Base-by-base conservation (phyloP, 1,284 basidiomycete genomes). In the Tetrapyrgos nigripes region DNA sequence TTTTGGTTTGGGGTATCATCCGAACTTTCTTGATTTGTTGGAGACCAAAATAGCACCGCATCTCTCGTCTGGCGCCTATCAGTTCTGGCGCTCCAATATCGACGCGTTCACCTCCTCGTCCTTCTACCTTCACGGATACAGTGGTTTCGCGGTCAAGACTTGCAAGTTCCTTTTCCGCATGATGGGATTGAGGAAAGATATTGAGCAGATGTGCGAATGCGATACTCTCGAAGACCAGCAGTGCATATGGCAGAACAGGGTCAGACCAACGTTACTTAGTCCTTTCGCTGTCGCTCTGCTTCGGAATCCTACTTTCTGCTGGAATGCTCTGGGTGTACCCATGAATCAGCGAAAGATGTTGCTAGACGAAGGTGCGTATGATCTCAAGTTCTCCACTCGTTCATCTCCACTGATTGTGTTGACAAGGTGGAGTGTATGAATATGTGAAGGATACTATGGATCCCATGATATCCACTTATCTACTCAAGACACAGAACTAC, bases 301-400 rank as follows among this genome's bases (percentile, higher is more conserved):
- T 45, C 84, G 81, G 56, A 87, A 79, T 54, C 85, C 85, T 17
- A 69, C 83, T 35, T 93, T 94, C 73, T 87, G 90, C 61, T 94
- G 92, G 92, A 92, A 92, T 66, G 91, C 91, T 0, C 78, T 93
- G 11, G 91, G 92, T 29, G 91, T 94, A 1, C 92, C 92, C 2
- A 77, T 82, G 65, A 91, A 92, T 70, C 92, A 93, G 75, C 83
- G 87, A 68, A 79, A 84, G 62, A 85, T 84, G 73, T 78, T 90
- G 70, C 69, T 87, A 33, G 62, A 83, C 23, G 88, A 90, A 66
- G 85, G 87, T 3, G 73, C 75, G 5, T 37, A 6, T n/a, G 44
- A 4, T 28, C 29, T 21, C 43, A 19, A n/a, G 17, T 28, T 27
- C 10, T 33, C 10, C 26, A 8, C 4, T 29, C 33, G 6, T 37